Conservation (phyloP, 345 rosid genomes). For the Corchorus capsularis region DNA sequence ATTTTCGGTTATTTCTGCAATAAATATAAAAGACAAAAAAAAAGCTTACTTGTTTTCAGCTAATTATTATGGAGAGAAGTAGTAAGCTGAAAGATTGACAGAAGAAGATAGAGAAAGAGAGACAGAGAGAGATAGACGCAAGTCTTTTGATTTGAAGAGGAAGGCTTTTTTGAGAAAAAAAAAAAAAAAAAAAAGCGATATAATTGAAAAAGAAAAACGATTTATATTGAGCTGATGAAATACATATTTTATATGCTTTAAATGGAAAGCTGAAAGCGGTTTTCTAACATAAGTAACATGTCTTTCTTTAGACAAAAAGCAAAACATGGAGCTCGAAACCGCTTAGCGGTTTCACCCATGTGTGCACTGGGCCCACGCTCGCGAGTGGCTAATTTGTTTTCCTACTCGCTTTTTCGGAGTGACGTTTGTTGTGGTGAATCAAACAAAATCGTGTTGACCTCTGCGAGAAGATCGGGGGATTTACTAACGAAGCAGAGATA, state of each 20-base stretch:
- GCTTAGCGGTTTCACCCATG: slow-evolving; percentile 10
- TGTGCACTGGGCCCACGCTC: neutral
- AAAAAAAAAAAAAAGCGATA: neutral
- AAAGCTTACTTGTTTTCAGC: slow-evolving; percentile 25
- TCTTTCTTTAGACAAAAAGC: neutral
- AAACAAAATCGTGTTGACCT: neutral
- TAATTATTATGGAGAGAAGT: neutral
- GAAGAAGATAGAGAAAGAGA: no score
- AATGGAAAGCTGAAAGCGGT: slow-evolving; percentile 20
- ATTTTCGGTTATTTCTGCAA: neutral
- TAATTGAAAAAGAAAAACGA: no score
- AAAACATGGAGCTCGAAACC: slow-evolving; percentile 23
- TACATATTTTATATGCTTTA: slow-evolving; percentile 6
- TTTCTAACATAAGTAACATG: slow-evolving; percentile 2
- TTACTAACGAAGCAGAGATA: neutral
- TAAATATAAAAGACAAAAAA: neutral
- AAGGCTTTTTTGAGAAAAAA: no score
- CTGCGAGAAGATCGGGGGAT: neutral
- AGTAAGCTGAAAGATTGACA: neutral
- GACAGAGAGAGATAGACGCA: no score
- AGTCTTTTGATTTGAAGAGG: no score
- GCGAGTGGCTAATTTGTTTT: neutral
- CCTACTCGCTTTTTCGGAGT: neutral
- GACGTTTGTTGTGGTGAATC: neutral
- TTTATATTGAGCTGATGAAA: no score